These are phyloP conservation scores for Lithocarpus polystachyus DNA, from an alignment of 306 rosid species.

Conservation along the genomic window DNA sequence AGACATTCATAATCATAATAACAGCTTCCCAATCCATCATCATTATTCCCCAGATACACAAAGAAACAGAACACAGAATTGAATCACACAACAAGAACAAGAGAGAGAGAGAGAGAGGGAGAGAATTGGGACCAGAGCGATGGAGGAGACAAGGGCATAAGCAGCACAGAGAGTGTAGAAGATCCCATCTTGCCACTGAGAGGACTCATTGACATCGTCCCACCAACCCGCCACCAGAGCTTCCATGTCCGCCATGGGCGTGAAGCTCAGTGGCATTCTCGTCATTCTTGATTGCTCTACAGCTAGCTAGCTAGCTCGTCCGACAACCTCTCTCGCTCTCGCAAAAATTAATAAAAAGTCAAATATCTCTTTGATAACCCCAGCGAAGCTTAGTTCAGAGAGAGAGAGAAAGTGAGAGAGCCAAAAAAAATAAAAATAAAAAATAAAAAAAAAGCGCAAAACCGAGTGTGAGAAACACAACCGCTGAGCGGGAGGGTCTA, in stretches of 20 bases:
- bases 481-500: neutral
- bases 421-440: neutral
- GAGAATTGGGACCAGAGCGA: slow-evolving; percentile 62
- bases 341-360: neutral
- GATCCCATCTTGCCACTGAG: slow-evolving; percentile 52
- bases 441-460: neutral
- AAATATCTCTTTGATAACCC: neutral
- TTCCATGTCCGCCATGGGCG: slow-evolving; percentile 24
- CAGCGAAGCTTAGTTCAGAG: neutral
- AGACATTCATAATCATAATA: neutral
- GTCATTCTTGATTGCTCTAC: slow-evolving; percentile 23
- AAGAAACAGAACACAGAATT: neutral
- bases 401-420: neutral
- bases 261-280: slow-evolving; percentile 45
- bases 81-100: neutral
- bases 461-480: neutral
- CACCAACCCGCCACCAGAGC: slow-evolving; percentile 48
- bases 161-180: slow-evolving; percentile 73
- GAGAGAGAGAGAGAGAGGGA: neutral
- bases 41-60: neutral
- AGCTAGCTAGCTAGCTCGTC: neutral
- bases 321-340: neutral
- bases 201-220: slow-evolving; percentile 53
- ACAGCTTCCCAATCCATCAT: neutral
- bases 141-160: slow-evolving; percentile 72